Evolutionary conservation across 805 yeast genomes (phyloP).

Genomic region (Starmerella ratchasimensis): DNA sequence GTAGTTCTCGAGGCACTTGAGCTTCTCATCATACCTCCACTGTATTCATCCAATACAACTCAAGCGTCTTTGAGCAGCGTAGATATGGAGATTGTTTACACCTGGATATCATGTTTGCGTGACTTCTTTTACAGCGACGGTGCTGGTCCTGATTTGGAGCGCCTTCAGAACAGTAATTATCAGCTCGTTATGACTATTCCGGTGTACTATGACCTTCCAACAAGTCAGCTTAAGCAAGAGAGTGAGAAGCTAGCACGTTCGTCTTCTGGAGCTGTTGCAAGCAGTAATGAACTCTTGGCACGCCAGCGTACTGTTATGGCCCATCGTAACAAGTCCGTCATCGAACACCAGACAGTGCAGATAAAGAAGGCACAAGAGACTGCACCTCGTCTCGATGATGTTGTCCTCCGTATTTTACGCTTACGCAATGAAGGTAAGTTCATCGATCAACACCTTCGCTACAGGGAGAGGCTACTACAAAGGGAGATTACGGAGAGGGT

Average conservation of each 20-base stretch:
- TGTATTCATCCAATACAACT: slow-evolving; percentile 26
- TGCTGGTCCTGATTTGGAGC: slow-evolving; percentile 60
- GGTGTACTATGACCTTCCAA: slow-evolving; percentile 44
- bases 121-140: slow-evolving; percentile 74
- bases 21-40: slow-evolving; percentile 55
- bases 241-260: slow-evolving; percentile 44
- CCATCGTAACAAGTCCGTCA: slow-evolving; percentile 48
- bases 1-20: slow-evolving; percentile 58
- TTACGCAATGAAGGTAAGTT: slow-evolving; percentile 48
- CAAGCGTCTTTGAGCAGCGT: slow-evolving; percentile 37
- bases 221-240: slow-evolving; percentile 38
- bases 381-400: slow-evolving; percentile 44
- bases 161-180: slow-evolving; percentile 47
- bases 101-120: slow-evolving; percentile 56
- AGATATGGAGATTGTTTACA: slow-evolving; percentile 55
- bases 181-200: slow-evolving; percentile 53
- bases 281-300: slow-evolving; percentile 35
- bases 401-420: slow-evolving; percentile 56
- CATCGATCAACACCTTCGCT: slow-evolving; percentile 46
- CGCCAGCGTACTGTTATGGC: slow-evolving; percentile 58
- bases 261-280: slow-evolving; percentile 36
- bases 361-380: slow-evolving; percentile 34
- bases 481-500: slow-evolving; percentile 40
- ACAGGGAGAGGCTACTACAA: slow-evolving; percentile 45
- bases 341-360: slow-evolving; percentile 36